Evolutionary conservation across 345 rosid species (phyloP), one percentile per base, ranked within the genome.

Genomic region (Syzygium aromaticum): DNA sequence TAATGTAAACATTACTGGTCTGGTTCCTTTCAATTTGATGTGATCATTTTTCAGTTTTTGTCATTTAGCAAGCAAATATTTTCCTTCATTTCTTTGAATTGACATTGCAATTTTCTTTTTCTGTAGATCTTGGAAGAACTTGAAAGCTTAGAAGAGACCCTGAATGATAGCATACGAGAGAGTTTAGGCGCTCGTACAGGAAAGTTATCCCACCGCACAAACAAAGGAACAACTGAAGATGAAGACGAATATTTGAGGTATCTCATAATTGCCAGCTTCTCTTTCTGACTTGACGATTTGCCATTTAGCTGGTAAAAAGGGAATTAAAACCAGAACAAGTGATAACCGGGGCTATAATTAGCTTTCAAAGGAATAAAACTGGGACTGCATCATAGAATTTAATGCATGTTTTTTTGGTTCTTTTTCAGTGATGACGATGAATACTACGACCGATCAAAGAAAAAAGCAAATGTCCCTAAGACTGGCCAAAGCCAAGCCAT

Each of bases 71-170:
- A 38, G 82, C 27, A 73, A 19, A 9, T 73, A 19, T 33, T 73
- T 38, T 51, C 78, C 52, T 52, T 82, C 23, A 27, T 52, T 54
- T 33, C 78, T 33, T 67, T 67, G 78, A 67, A 67, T 67, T 73
- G 14, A 73, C 49, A 11, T 73, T 10, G 46, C 49, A 19, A 33
- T 30, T 85, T 49, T 86, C 21, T 52, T 85, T 51, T 84, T 85
- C 88, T 78, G 78, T 91, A 98, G 99, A 87, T 98, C 85, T 83
- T 95, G 90, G 99, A 98, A 92, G 99, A 98, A 89, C 94, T 98
- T 88, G 99, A 98, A 91, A 96, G 92, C 94, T 92, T 98, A 93
- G 99, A 98, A 90, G 99, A 96, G 93, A 96, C 99, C 9, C 86
- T 96, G 82, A 96, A 98, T 90, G 99, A 96, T 85, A 96, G 99